Conservation (phyloP, 331 rosid species). For the Phaseolus coccineus region DNA sequence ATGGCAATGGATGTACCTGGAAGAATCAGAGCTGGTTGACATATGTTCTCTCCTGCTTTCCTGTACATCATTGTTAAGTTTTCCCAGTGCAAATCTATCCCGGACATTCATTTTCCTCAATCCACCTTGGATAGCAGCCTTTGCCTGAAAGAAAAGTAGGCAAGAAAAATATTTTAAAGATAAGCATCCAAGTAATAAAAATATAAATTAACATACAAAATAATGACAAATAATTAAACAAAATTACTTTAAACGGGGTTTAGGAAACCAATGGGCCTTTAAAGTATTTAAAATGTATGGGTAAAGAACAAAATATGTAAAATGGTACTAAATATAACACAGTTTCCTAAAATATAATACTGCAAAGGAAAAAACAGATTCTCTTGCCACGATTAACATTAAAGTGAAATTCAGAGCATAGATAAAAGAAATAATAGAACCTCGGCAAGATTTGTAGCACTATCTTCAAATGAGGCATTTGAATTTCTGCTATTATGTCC, state of each 20-base stretch:
- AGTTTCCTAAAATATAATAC: neutral
- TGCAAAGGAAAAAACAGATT: neutral
- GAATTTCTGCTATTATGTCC: constrained; percentile 70
- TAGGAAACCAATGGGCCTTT: neutral
- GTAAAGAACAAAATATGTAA: neutral
- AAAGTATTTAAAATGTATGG: neutral
- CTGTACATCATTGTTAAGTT: constrained; percentile 54
- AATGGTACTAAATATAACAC: neutral
- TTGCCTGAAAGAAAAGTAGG: constrained; percentile 61
- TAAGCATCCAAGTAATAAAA: constrained; percentile 16
- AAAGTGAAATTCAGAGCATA: constrained; percentile 16
- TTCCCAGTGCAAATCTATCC: constrained; percentile 65
- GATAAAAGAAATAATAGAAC: constrained; percentile 45
- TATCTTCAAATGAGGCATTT: constrained; percentile 75
- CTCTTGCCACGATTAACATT: neutral
- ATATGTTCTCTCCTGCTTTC: constrained; percentile 66
- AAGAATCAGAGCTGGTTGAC: constrained; percentile 72
- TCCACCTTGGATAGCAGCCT: constrained; percentile 82
- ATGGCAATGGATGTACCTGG: constrained; percentile 62
- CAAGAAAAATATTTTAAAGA: constrained; percentile 27
- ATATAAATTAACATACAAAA: neutral
- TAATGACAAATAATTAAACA: neutral
- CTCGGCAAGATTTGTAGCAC: constrained; percentile 85
- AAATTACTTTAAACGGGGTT: neutral
- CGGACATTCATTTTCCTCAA: constrained; percentile 59